Base-by-base conservation (phyloP, 2,329 filamentous ascomycete species). In the Ceratocystis colombiana region DNA sequence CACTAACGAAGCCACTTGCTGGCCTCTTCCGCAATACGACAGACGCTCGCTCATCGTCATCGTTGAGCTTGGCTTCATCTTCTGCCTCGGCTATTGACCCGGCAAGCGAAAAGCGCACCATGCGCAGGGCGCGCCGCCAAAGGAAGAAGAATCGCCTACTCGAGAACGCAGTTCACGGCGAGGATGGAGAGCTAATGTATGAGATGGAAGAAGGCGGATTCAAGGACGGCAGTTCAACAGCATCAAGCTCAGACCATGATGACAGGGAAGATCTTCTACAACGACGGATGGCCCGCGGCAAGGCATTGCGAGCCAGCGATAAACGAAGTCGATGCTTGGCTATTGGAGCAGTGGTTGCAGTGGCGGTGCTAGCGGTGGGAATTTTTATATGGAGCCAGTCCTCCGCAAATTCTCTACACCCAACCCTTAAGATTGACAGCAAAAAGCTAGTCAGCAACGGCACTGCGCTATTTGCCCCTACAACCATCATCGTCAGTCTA, bases 401-500 rank as follows among this genome's bases (percentile, higher is more conserved):
- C 25, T 46, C 64, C 33, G 44, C 15, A 15, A 50, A 53, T 15
- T 10, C 44, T 25, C 41, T 44, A 12, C 20, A 55, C 5, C 41
- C n/a, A 25, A 12, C 28, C 12, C 6, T 28, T 20, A 81, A 83
- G 0, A 85, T 82, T 82, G 73, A 80, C 50, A 76, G 76, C 68
- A 77, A 76, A 64, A 79, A 76, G 68, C 70, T 82, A 25, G 72
- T 82, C 68, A 87, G 81, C 77, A 99, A 99, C 74, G 94, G 94
- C 65, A 96, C 91, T 0, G 88, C 91, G 1, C 77, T 90, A 3
- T 99, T 97, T 73, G 88, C 86, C 8, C 91, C 92, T 0, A 99
- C 94, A 0, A 96, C 94, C 1, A 88, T 99, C 68, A 80, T 97
- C 65, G 89, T 99, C 73, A 96, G 92, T 59, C 81, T 99, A 20